These are phyloP conservation scores for Dactylellina sp. DNA, from an alignment of 2,329 filamentous ascomycete genomes.

Conservation along the genomic window DNA sequence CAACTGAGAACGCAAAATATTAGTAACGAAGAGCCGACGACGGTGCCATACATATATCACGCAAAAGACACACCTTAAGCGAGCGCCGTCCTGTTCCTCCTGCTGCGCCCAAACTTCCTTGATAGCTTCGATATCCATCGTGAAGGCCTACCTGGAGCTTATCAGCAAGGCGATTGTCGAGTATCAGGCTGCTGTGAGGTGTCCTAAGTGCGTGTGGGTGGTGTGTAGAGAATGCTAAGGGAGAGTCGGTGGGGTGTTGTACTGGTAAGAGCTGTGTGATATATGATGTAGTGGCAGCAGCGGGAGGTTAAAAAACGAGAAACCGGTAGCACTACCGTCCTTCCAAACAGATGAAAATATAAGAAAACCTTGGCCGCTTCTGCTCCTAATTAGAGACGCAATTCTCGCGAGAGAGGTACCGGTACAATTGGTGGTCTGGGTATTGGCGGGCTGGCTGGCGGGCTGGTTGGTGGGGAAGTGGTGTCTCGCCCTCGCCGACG, in stretches of 20 bases:
- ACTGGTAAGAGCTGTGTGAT: conserved; percentile 22
- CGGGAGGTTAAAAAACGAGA: no score
- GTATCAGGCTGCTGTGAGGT: conserved; percentile 23
- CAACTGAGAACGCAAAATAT: conserved; percentile 69
- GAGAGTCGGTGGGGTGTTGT: conserved; percentile 40
- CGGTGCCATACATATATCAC: conserved; percentile 7
- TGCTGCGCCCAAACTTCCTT: conserved; percentile 48
- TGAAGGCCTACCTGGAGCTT: conserved; percentile 39
- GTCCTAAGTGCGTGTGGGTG: not conserved
- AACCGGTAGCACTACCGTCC: not conserved
- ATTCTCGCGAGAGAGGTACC: conserved; percentile 13
- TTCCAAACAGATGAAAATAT: not conserved
- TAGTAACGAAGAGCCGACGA: not conserved
- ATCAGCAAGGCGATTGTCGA: conserved; percentile 36
- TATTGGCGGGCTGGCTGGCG: conserved; percentile 4
- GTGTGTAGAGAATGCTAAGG: conserved; percentile 21
- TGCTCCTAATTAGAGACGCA: not conserved
- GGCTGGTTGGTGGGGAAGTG: conserved; percentile 43
- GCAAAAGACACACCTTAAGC: conserved; percentile 52
- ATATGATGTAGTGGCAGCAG: conserved; percentile 29
- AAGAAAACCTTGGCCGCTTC: not conserved
- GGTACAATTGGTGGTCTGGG: conserved; percentile 29
- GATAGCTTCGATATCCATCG: conserved; percentile 55
- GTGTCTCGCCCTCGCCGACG: conserved; percentile 3
- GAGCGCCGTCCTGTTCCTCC: conserved; percentile 57